These are phyloP conservation scores for Strobilomyces echinocephalus DNA, from an alignment of 768 basidiomycete genomes.

Conservation along the genomic window DNA sequence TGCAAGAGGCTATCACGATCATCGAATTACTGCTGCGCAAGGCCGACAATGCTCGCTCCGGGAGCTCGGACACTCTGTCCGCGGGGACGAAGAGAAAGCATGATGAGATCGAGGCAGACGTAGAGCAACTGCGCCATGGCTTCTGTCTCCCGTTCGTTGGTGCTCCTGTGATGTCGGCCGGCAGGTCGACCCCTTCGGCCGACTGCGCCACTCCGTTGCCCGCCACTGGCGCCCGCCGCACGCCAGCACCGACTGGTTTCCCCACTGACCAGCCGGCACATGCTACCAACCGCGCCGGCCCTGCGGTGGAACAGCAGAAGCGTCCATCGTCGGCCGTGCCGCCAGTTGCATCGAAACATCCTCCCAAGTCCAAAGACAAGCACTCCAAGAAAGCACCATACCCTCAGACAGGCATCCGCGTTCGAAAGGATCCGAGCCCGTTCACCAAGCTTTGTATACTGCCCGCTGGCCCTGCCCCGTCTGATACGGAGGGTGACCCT, in stretches of 20 bases:
- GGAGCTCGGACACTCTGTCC: constrained; percentile 7
- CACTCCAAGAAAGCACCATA: constrained; percentile 39
- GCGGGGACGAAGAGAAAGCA: constrained; percentile 43
- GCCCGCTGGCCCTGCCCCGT: constrained; percentile 4
- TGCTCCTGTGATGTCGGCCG: constrained; percentile 26
- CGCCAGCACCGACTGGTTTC: not conserved
- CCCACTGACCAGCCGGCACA: constrained; percentile 1
- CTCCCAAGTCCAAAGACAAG: constrained; percentile 36
- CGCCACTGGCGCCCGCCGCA: not conserved
- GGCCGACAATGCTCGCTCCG: constrained; percentile 32
- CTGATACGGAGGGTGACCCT: constrained; percentile 13
- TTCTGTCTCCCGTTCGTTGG: constrained; percentile 45
- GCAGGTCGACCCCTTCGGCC: not conserved
- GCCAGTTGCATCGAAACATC: constrained; percentile 11
- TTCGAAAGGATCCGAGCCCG: constrained; percentile 34
- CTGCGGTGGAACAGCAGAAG: constrained; percentile 15
- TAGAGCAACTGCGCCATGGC: constrained; percentile 25
- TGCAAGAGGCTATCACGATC: constrained; percentile 37
- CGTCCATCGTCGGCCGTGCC: constrained; percentile 6
- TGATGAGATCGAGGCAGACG: constrained; percentile 35
- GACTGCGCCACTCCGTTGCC: constrained; percentile 1
- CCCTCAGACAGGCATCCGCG: constrained; percentile 45
- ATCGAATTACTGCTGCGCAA: constrained; percentile 38
- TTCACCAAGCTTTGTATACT: constrained; percentile 12
- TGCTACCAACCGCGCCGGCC: not conserved